These are phyloP conservation scores for Penicillium janthinellum DNA, from an alignment of 2,329 filamentous ascomycete genomes.

Conservation along the genomic window DNA sequence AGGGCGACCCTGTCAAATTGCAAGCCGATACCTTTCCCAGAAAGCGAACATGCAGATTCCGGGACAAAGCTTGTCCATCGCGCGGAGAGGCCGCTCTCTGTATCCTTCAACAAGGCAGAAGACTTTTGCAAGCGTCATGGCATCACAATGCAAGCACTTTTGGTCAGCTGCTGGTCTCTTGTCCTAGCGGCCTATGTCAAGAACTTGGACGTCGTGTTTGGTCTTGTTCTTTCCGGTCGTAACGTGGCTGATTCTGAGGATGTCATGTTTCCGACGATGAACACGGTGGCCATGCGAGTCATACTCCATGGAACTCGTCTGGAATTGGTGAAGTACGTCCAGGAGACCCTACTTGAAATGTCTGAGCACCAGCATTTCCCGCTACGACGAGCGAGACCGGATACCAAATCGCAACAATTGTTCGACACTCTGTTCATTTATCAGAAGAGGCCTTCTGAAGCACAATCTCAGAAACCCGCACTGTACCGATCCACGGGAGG, in stretches of 20 bases:
- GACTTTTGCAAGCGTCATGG: constrained; percentile 66
- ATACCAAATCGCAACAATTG: constrained; percentile 50
- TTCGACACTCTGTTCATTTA: constrained; percentile 70
- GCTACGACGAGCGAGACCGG: constrained; percentile 66
- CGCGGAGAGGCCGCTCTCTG: constrained; percentile 25
- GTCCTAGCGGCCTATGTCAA: constrained; percentile 64
- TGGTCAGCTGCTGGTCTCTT: constrained; percentile 75
- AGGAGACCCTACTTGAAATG: constrained; percentile 67
- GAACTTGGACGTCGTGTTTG: constrained; percentile 76
- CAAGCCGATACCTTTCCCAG: constrained; percentile 45
- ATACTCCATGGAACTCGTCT: constrained; percentile 68
- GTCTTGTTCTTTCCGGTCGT: constrained; percentile 81
- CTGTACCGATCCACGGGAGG: constrained; percentile 67
- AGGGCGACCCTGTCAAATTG: constrained; percentile 62
- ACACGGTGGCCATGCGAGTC: constrained; percentile 75
- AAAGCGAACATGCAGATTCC: constrained; percentile 19
- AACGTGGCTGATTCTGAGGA: constrained; percentile 69
- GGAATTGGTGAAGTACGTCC: constrained; percentile 71
- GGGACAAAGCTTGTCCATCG: constrained; percentile 28
- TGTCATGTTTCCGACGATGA: constrained; percentile 87
- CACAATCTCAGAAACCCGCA: constrained; percentile 10
- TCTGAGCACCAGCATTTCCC: constrained; percentile 76
- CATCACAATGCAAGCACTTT: constrained; percentile 75
- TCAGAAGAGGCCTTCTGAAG: constrained; percentile 55
- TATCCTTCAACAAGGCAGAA: constrained; percentile 48